phyloP scores from a whole-genome alignment of 1,139 yeast genomes.

The Pneumocystis wakefieldiae region DNA sequence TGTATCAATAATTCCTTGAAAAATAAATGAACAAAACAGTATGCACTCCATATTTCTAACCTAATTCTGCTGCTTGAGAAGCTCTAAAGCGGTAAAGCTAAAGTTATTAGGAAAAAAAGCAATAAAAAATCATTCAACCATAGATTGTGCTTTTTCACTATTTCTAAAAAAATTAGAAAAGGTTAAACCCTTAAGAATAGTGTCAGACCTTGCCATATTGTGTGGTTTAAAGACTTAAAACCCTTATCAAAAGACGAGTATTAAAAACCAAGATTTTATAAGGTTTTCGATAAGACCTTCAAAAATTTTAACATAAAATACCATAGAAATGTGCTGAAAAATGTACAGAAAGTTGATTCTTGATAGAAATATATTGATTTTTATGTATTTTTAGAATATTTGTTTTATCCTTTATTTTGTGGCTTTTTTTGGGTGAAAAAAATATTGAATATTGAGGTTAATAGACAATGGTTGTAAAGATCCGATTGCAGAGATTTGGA shows the following conservation, averaged over 20 bases:
- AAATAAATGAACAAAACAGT: not conserved
- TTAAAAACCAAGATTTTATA: not conserved
- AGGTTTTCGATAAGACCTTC: not conserved
- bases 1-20: constrained; percentile 38
- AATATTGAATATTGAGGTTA: not conserved
- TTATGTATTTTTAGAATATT: not conserved
- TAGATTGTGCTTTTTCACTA: constrained; percentile 57
- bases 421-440: not conserved
- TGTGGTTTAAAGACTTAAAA: no score
- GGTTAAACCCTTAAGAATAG: not conserved
- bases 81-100: constrained; percentile 46
- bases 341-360: no score
- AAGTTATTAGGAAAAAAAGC: constrained; percentile 19
- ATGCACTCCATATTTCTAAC: not conserved
- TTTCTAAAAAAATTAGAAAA: constrained; percentile 47
- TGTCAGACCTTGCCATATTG: not conserved
- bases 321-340: no score
- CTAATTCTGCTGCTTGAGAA: constrained; percentile 37
- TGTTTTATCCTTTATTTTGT: not conserved
- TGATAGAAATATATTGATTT: not conserved
- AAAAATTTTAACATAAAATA: no score
- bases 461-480: constrained; percentile 34
- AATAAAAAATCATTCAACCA: not conserved
- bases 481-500: constrained; percentile 86
- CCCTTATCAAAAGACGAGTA: no score